These are phyloP conservation scores for Polysphondylium violaceum DNA, from an alignment of 78 protist species.

Conservation along the genomic window DNA sequence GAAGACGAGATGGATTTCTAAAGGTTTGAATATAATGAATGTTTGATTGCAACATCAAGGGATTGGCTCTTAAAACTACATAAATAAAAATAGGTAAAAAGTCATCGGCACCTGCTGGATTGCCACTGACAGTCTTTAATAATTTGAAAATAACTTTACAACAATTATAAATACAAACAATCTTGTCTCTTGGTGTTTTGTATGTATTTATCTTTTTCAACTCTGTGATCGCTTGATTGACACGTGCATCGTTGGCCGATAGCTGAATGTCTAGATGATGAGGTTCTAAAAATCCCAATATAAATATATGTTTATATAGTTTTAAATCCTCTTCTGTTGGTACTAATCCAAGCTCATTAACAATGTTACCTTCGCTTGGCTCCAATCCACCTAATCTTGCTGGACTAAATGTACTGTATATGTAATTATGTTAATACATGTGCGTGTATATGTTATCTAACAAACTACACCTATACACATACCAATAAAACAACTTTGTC, in stretches of 20 bases:
- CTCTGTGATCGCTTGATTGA: slow-evolving; percentile 44
- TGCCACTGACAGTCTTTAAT: slow-evolving; percentile 10
- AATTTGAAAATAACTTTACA: slow-evolving; percentile 80
- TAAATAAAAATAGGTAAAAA: slow-evolving; percentile 89
- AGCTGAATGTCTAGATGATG: slow-evolving; percentile 62
- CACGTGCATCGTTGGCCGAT: slow-evolving; percentile 10
- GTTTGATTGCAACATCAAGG: slow-evolving; percentile 80
- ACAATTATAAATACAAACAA: slow-evolving; percentile 89
- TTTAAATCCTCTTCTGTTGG: slow-evolving; percentile 66
- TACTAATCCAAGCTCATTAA: slow-evolving; percentile 28
- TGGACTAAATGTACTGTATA: slow-evolving; percentile 44
- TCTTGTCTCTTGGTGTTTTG: slow-evolving; percentile 90
- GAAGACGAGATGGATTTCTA: slow-evolving; percentile 62
- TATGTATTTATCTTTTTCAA: slow-evolving; percentile 78
- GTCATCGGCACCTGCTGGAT: slow-evolving; percentile 90
- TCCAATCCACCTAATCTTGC: slow-evolving; percentile 78
- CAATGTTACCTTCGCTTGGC: slow-evolving; percentile 59
- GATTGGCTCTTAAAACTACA: slow-evolving; percentile 87
- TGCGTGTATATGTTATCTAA: neutral
- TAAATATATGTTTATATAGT: slow-evolving; percentile 29
- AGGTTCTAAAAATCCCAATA: slow-evolving; percentile 40
- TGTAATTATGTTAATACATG: neutral
- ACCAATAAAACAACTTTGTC: slow-evolving; percentile 73
- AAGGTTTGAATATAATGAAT: slow-evolving; percentile 68
- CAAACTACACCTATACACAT: neutral